Base-by-base conservation (phyloP, 352 stramenopile genomes). In the Phytopythium helicoides region DNA sequence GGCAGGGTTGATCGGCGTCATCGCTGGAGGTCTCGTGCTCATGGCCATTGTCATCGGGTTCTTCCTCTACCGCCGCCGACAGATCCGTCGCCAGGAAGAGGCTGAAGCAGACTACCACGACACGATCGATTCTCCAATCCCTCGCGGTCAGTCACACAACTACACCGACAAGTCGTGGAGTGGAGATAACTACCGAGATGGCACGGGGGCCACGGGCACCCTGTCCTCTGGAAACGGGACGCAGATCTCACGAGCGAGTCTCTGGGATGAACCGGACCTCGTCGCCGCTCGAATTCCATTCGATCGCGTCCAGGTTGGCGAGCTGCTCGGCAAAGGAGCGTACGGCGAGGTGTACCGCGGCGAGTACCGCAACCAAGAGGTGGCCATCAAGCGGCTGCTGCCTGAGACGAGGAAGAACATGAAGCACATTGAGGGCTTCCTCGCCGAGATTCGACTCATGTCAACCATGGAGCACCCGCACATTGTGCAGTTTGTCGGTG, bases 211-310 rank as follows among this genome's bases (percentile, higher is more conserved):
- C 3, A 54, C 55, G n/a, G 60, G 18, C 0, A 58, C 62, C 28
- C 56, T 56, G 21, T 56, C 25, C 19, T 68, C 60, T 2, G 57
- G 55, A 1, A 25, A 45, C 4, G 47, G 16, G 33, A 52, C 35
- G 26, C 47, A 7, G 36, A 54, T 42, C 38, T 42, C 49, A 25
- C 38, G 42, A 3, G 28, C 28, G 28, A 62, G 47, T 14, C 23
- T 61, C n/a, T 74, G 64, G 56, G 63, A 76, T 21, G 64, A 80
- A 33, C 38, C 65, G n/a, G 59, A 64, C 25, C 67, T 78, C n/a
- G 40, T 74, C 14, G 68, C 68, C 1, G 59, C 65, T 19, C 58
- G 65, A 10, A 68, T 75, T 47, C 68, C 58, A 21, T 61, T 75
- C 54, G 68, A 78, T 25, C 54, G 53, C 7, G 56, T 78, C 38